A percentile compares a stretch with the other conserved stretches of the same genome.
Evolutionary conservation across 225 moss, liverwort and hornwort species (phyloP).

Genomic region (Rhytidiadelphus loreus): DNA sequence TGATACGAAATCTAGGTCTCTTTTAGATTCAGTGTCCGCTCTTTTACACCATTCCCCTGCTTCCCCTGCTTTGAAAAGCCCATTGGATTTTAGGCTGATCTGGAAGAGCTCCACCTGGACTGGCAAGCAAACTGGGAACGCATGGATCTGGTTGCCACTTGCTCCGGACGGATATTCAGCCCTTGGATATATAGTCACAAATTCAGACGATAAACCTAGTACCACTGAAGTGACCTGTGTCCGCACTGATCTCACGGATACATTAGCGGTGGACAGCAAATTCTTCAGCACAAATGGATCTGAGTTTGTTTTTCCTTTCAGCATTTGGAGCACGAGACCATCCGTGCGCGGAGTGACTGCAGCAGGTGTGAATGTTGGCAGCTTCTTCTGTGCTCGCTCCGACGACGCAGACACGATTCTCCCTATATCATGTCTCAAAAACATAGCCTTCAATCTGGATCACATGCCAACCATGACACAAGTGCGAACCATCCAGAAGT

Average conservation of each 20-base stretch:
- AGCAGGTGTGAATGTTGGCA: slow-evolving; percentile 47
- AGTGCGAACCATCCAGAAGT: slow-evolving; percentile 21
- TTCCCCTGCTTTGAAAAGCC: slow-evolving; percentile 35
- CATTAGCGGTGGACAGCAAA: slow-evolving; percentile 12
- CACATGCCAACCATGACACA: slow-evolving; percentile 65
- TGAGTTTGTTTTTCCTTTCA: slow-evolving; percentile 22
- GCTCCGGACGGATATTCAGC: slow-evolving; percentile 53
- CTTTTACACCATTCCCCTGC: neutral
- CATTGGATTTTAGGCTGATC: slow-evolving; percentile 47
- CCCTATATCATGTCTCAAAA: slow-evolving; percentile 27
- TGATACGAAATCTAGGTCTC: slow-evolving; percentile 5
- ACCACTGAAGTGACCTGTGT: slow-evolving; percentile 42
- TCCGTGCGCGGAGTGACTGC: slow-evolving; percentile 24
- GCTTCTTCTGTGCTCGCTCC: slow-evolving; percentile 30
- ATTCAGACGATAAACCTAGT: slow-evolving; percentile 21
- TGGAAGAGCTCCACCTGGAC: slow-evolving; percentile 60
- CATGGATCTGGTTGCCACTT: slow-evolving; percentile 64
- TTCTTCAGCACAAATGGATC: slow-evolving; percentile 32
- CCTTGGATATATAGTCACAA: slow-evolving; percentile 55
- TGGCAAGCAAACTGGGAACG: slow-evolving; percentile 32
- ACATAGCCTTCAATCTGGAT: slow-evolving; percentile 4
- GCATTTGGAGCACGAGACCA: slow-evolving; percentile 58
- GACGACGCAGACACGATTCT: slow-evolving; percentile 4
- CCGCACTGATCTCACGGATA: slow-evolving; percentile 61
- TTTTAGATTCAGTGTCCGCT: neutral